Conservation (phyloP, 306 rosid species). For the Cyamopsis tetragonoloba region DNA sequence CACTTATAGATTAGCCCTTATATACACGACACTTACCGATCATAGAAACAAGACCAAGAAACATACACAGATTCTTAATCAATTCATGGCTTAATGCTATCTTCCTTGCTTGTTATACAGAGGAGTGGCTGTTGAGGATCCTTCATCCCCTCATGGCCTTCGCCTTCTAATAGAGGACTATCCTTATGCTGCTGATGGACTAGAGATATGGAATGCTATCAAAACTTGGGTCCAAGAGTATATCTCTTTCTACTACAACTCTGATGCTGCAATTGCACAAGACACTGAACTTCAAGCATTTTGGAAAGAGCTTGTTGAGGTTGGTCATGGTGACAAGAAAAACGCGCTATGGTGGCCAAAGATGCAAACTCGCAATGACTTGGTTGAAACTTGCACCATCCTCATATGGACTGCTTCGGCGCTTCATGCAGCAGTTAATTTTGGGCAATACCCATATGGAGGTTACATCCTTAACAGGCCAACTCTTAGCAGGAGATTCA, state of each 20-base stretch:
- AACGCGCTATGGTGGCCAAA: conserved; percentile 51
- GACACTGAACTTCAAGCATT: conserved; percentile 63
- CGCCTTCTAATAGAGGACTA: conserved; percentile 60
- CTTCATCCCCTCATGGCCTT: conserved; percentile 44
- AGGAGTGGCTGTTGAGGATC: conserved; percentile 60
- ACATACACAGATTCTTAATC: no score
- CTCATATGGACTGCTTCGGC: conserved; percentile 70
- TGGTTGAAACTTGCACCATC: conserved; percentile 38
- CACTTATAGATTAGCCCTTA: no score
- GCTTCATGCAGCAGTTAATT: conserved; percentile 66
- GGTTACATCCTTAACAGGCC: conserved; percentile 68
- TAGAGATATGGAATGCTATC: conserved; percentile 58
- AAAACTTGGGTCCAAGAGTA: conserved; percentile 57
- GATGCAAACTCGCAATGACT: conserved; percentile 43
- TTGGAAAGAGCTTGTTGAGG: conserved; percentile 55
- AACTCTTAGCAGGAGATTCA: conserved; percentile 46
- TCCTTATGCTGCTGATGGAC: conserved; percentile 56
- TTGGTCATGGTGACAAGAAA: conserved; percentile 61
- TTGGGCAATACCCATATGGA: conserved; percentile 68
- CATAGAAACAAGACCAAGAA: no score
- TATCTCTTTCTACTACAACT: conserved; percentile 45
- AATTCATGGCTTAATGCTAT: conserved; percentile 13
- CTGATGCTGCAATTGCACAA: conserved; percentile 34
- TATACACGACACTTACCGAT: no score
- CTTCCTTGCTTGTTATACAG: conserved; percentile 16